phyloP scores from a whole-genome alignment of 306 rosid species.

The Lablab purpureus region DNA sequence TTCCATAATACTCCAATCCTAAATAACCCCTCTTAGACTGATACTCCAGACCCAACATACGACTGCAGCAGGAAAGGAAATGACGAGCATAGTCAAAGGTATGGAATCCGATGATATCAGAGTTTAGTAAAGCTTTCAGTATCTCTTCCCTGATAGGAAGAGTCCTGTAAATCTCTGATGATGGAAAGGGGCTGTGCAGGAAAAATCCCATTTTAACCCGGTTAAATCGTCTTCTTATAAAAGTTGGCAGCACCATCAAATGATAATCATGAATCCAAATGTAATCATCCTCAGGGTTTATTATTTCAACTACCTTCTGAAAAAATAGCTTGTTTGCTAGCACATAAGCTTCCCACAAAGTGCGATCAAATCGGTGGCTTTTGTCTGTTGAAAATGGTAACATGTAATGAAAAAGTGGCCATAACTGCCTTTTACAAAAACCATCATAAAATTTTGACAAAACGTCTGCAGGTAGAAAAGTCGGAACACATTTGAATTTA shows the following conservation, averaged over 20 bases:
- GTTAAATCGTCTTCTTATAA: constrained; percentile 79
- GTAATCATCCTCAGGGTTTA: constrained; percentile 83
- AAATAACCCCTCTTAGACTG: constrained; percentile 87
- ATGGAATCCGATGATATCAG: constrained; percentile 86
- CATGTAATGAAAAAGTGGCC: constrained; percentile 93
- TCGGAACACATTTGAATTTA: constrained; percentile 72
- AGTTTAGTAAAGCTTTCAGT: constrained; percentile 80
- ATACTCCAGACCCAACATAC: constrained; percentile 85
- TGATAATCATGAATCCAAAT: constrained; percentile 92
- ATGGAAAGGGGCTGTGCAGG: constrained; percentile 89
- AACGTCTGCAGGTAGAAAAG: constrained; percentile 69
- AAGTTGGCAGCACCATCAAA: constrained; percentile 85
- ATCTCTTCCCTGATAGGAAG: constrained; percentile 89
- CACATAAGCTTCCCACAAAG: constrained; percentile 82
- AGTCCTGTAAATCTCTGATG: constrained; percentile 83
- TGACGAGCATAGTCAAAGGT: constrained; percentile 90
- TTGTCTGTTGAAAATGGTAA: constrained; percentile 72
- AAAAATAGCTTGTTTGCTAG: constrained; percentile 75
- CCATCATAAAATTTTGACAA: constrained; percentile 76
- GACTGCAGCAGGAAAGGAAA: constrained; percentile 88
- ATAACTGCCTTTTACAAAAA: constrained; percentile 79
- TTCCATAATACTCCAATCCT: constrained; percentile 85
- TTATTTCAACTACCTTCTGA: constrained; percentile 75
- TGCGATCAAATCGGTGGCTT: constrained; percentile 70
- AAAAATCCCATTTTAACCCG: constrained; percentile 82